Percentiles rank a stretch among this genome's conserved stretches.
Evolutionary conservation across 2,329 filamentous ascomycete species (phyloP).

Genomic region (Chaetomium strumarium): DNA sequence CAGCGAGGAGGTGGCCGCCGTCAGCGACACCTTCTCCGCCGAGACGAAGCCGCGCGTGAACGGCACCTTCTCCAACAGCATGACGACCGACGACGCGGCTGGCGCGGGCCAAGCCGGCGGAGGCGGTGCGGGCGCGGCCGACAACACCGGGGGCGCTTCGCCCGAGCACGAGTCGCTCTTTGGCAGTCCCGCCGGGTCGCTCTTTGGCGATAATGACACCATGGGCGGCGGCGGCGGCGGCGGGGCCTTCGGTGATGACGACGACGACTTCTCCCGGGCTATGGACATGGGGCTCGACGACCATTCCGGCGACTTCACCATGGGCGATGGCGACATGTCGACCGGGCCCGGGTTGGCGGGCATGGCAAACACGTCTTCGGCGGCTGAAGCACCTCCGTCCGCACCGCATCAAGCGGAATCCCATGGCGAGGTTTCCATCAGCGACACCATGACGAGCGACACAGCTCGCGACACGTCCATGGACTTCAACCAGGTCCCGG

Average conservation of each 20-base stretch:
- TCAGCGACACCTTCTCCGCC: constrained; percentile 65
- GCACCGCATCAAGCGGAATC: constrained; percentile 6
- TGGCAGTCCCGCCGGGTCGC: constrained; percentile 70
- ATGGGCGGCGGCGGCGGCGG: constrained; percentile 41
- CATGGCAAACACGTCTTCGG: not conserved
- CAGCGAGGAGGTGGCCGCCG: constrained; percentile 49
- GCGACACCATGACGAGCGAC: constrained; percentile 12
- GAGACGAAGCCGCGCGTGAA: constrained; percentile 57
- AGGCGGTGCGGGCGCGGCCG: constrained; percentile 27
- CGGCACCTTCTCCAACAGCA: constrained; percentile 40
- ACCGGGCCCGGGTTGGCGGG: not conserved
- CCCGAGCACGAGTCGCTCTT: constrained; percentile 78
- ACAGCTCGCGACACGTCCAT: constrained; percentile 8
- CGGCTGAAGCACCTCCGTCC: constrained; percentile 7
- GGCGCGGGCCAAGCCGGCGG: constrained; percentile 23
- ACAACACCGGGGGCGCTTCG: constrained; percentile 32
- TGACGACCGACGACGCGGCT: constrained; percentile 29
- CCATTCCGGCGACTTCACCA: constrained; percentile 34
- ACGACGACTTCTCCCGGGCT: constrained; percentile 72
- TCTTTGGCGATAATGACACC: constrained; percentile 76
- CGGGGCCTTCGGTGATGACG: constrained; percentile 68
- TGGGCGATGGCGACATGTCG: constrained; percentile 27
- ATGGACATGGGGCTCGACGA: constrained; percentile 51
- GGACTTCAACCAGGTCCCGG: constrained; percentile 10
- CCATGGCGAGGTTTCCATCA: constrained; percentile 6